Evolutionary conservation across 1,284 basidiomycete species (phyloP).

Genomic region (Cryptococcus sp.): DNA sequence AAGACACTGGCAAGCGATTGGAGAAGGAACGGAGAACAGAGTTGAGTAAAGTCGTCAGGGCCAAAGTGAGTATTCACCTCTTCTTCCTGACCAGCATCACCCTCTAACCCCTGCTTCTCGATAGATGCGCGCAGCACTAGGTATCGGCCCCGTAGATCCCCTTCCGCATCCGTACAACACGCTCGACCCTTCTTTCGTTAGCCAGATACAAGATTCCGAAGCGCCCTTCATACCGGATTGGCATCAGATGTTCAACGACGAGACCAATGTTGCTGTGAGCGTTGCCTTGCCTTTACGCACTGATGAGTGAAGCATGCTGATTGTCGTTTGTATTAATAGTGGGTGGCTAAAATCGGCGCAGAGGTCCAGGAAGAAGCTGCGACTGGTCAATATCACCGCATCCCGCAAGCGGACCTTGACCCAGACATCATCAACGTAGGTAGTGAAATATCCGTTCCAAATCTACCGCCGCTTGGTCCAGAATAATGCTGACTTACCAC

Average conservation of each 20-base stretch:
- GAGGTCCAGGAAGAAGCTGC: conserved; percentile 8
- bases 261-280: conserved; percentile 9
- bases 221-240: conserved; percentile 17
- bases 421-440: conserved; percentile 10
- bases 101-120: neutral
- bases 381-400: conserved; percentile 9
- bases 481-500: neutral
- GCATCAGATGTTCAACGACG: conserved; percentile 12
- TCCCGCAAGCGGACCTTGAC: conserved; percentile 8
- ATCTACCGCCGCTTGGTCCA: no score
- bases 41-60: conserved; percentile 22
- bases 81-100: no score
- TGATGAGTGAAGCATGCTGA: neutral
- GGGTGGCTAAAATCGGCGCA: conserved; percentile 7
- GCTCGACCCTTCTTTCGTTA: neutral
- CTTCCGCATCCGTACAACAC: conserved; percentile 11
- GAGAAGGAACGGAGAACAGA: conserved; percentile 27
- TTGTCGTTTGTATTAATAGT: neutral
- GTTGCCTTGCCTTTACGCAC: neutral
- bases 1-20: conserved; percentile 33
- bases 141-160: conserved; percentile 16
- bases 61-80: conserved; percentile 18
- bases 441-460: neutral
- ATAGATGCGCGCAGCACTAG: conserved; percentile 19
- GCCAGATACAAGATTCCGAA: no score